Conservation (phyloP, 2,329 filamentous ascomycete genomes). For the Fusarium pseudograminearum region DNA sequence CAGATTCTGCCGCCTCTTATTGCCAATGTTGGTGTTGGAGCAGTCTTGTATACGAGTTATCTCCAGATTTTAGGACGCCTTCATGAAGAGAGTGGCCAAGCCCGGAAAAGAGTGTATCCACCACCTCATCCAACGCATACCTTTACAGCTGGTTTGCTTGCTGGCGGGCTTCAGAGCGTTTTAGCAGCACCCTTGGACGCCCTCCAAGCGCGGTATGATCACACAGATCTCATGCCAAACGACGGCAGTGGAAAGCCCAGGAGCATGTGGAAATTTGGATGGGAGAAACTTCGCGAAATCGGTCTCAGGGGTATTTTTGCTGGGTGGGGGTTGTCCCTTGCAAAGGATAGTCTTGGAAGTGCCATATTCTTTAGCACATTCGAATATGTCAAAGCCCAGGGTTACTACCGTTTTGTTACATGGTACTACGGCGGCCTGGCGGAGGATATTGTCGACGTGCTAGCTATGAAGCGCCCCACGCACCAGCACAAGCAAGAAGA, state of each 20-base stretch:
- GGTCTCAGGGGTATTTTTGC: slow-evolving; percentile 79
- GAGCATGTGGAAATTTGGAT: slow-evolving; percentile 80
- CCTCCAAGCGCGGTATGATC: slow-evolving; percentile 78
- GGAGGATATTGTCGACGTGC: slow-evolving; percentile 62
- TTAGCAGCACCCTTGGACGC: slow-evolving; percentile 81
- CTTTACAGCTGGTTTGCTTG: slow-evolving; percentile 76
- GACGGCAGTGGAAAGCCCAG: slow-evolving; percentile 59
- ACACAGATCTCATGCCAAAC: slow-evolving; percentile 60
- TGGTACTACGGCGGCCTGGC: slow-evolving; percentile 75
- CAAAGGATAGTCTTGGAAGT: slow-evolving; percentile 77
- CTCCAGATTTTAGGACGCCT: slow-evolving; percentile 75
- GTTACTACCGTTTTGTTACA: slow-evolving; percentile 75
- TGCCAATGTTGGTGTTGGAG: slow-evolving; percentile 79
- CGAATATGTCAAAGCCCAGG: slow-evolving; percentile 80
- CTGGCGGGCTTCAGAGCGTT: slow-evolving; percentile 76
- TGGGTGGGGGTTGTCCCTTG: slow-evolving; percentile 75
- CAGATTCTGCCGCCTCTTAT: slow-evolving; percentile 81
- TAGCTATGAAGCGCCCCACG: slow-evolving; percentile 61
- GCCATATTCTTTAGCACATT: slow-evolving; percentile 81
- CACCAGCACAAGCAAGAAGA: slow-evolving; percentile 38
- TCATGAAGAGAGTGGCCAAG: slow-evolving; percentile 71
- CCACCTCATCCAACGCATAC: slow-evolving; percentile 73
- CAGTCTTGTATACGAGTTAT: slow-evolving; percentile 81
- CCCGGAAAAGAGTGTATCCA: slow-evolving; percentile 74
- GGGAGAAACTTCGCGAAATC: slow-evolving; percentile 74